These are phyloP conservation scores for Fusarium lyarnte DNA, from an alignment of 2,329 filamentous ascomycete genomes.

Conservation along the genomic window DNA sequence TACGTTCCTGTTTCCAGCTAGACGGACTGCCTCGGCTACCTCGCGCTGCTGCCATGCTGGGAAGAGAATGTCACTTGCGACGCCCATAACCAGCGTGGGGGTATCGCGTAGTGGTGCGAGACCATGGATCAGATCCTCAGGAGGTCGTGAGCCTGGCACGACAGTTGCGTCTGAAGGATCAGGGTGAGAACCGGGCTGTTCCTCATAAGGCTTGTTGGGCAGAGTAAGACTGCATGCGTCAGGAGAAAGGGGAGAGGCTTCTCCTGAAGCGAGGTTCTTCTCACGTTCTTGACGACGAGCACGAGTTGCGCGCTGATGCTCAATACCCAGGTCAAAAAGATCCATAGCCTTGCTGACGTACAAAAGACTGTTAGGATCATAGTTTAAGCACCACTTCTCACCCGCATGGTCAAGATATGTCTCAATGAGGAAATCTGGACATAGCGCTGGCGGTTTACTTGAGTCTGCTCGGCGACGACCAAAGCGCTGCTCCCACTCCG, in stretches of 20 bases:
- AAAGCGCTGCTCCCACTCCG: constrained; percentile 97
- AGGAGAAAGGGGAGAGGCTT: constrained; percentile 56
- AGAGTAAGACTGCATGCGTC: constrained; percentile 79
- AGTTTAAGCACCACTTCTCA: constrained; percentile 97
- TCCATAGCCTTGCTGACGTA: constrained; percentile 99
- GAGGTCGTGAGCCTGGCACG: constrained; percentile 62
- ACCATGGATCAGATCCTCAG: constrained; percentile 81
- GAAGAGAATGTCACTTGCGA: constrained; percentile 95
- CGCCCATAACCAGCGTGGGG: constrained; percentile 88
- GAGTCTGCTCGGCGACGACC: constrained; percentile 87
- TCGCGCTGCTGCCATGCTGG: constrained; percentile 98
- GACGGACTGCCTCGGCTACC: constrained; percentile 83
- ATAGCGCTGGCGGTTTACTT: constrained; percentile 88
- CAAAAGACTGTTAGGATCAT: constrained; percentile 93
- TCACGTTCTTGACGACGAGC: constrained; percentile 70
- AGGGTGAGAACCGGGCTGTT: constrained; percentile 69
- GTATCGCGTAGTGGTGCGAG: constrained; percentile 77
- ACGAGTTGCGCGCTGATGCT: constrained; percentile 72
- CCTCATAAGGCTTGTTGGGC: constrained; percentile 85
- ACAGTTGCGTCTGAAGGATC: constrained; percentile 44
- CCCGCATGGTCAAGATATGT: constrained; percentile 98
- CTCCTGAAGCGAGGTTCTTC: constrained; percentile 64
- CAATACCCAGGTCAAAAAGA: constrained; percentile 86
- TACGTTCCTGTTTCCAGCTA: constrained; percentile 81
- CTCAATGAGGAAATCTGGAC: constrained; percentile 96